phyloP scores from a whole-genome alignment of 306 rosid species.

The Hippophae rhamnoides region DNA sequence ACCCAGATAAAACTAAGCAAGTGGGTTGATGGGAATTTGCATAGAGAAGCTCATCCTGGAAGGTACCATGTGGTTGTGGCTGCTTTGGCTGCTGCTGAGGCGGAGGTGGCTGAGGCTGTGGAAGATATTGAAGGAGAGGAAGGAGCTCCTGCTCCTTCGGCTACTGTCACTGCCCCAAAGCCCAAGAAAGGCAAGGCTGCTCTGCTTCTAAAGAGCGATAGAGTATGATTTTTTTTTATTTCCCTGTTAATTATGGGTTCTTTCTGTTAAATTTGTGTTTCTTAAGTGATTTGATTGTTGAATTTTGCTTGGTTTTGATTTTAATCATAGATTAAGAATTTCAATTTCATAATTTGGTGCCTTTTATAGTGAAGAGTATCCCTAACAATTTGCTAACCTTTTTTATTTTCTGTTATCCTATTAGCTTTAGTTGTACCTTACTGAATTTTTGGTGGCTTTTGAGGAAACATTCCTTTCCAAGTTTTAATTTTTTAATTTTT shows the following conservation, averaged over 20 bases:
- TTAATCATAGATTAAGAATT: slow-evolving; percentile 9
- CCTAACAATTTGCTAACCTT: not conserved
- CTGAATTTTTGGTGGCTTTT: not conserved
- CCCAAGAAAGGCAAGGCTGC: slow-evolving; percentile 93
- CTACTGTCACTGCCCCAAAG: slow-evolving; percentile 25
- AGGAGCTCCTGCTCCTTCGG: slow-evolving; percentile 18
- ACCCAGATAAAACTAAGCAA: slow-evolving; percentile 17
- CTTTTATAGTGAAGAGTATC: slow-evolving; percentile 1
- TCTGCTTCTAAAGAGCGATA: slow-evolving; percentile 76
- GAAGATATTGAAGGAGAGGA: slow-evolving; percentile 29
- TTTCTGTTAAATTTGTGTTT: slow-evolving; percentile 8
- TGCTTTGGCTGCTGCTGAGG: slow-evolving; percentile 54
- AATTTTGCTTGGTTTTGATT: slow-evolving; percentile 13
- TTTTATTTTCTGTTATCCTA: not conserved
- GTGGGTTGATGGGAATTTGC: slow-evolving; percentile 20
- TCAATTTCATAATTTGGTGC: slow-evolving; percentile 8
- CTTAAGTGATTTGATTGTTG: not conserved
- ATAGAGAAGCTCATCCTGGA: slow-evolving; percentile 15
- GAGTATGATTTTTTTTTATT: slow-evolving; percentile 34
- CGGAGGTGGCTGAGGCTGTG: slow-evolving; percentile 38
- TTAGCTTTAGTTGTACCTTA: too few species aligned
- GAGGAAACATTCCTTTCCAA: not conserved
- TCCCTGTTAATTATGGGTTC: not conserved
- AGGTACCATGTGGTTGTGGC: slow-evolving; percentile 27
- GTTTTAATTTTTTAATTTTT: too few species aligned